Conservation (phyloP, 306 rosid genomes). For the Quercus aquifolioides region DNA sequence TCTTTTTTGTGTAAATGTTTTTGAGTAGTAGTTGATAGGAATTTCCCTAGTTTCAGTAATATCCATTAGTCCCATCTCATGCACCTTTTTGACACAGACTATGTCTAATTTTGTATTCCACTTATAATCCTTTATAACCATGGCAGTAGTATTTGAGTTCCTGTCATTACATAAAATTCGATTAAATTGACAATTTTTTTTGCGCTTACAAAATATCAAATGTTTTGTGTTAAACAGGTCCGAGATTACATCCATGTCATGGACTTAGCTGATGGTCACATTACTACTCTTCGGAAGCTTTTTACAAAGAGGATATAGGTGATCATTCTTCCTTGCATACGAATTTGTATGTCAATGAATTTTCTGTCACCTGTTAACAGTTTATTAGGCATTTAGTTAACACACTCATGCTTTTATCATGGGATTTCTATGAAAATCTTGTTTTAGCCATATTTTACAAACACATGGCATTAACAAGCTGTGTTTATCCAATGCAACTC, state of each 20-base stretch:
- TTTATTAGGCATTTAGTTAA: too few relatives aligned
- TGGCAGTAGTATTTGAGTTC: too few relatives aligned
- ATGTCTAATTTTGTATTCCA: not conserved
- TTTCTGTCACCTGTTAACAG: too few relatives aligned
- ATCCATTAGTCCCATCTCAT: not conserved
- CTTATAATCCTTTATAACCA: not conserved
- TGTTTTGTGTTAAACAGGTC: constrained; percentile 42
- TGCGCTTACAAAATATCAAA: not conserved
- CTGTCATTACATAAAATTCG: not conserved
- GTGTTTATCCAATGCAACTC: too few relatives aligned
- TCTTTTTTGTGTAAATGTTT: not conserved
- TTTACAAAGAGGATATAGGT: too few relatives aligned
- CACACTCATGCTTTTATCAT: not conserved
- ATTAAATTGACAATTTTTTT: not conserved
- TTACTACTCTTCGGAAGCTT: too few relatives aligned
- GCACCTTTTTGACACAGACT: not conserved
- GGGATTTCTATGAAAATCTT: not conserved
- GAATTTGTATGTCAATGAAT: too few relatives aligned
- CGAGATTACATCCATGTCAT: not conserved
- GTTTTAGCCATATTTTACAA: not conserved
- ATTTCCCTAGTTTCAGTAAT: not conserved
- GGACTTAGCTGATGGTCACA: too few relatives aligned
- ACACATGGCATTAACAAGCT: too few relatives aligned
- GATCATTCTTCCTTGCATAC: too few relatives aligned
- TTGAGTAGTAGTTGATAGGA: not conserved